These are phyloP conservation scores for Trichoderma sp. DNA, from an alignment of 2,329 filamentous ascomycete species.

Conservation along the genomic window DNA sequence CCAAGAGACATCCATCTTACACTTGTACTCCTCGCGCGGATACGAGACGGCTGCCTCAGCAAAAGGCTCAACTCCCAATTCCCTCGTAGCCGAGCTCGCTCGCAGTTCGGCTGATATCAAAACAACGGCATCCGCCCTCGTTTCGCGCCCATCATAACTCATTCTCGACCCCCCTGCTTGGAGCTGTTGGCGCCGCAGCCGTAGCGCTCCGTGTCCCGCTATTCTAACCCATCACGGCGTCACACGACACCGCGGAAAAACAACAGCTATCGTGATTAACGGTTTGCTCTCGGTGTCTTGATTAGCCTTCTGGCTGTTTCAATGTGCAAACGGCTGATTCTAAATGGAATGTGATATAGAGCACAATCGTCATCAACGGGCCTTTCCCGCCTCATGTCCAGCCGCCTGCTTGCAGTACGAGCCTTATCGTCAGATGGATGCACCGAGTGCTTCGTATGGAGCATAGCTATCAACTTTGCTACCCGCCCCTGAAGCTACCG, in stretches of 20 bases:
- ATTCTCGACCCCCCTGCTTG: constrained; percentile 21
- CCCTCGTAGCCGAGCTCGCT: neutral
- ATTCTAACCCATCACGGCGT: constrained; percentile 25
- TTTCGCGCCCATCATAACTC: constrained; percentile 22
- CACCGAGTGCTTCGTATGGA: neutral
- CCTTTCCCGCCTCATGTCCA: neutral
- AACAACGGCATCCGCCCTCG: constrained; percentile 13
- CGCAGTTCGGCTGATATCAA: constrained; percentile 13
- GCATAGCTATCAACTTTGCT: constrained; percentile 7
- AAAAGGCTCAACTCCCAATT: neutral
- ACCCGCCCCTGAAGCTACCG: constrained; percentile 15
- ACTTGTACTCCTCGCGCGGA: neutral
- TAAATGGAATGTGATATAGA: neutral
- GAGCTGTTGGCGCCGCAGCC: constrained; percentile 22
- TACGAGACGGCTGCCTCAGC: constrained; percentile 10
- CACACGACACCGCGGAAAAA: constrained; percentile 23
- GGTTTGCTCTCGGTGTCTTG: neutral
- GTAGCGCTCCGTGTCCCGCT: constrained; percentile 25
- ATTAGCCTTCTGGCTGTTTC: neutral
- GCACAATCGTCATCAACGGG: neutral
- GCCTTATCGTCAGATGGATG: neutral
- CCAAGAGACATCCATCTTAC: neutral
- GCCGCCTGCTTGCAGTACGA: neutral
- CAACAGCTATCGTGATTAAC: constrained; percentile 17
- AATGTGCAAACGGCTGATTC: constrained; percentile 1